Base-by-base conservation (phyloP, 352 stramenopile genomes). In the Elongisporangium prolatum region DNA sequence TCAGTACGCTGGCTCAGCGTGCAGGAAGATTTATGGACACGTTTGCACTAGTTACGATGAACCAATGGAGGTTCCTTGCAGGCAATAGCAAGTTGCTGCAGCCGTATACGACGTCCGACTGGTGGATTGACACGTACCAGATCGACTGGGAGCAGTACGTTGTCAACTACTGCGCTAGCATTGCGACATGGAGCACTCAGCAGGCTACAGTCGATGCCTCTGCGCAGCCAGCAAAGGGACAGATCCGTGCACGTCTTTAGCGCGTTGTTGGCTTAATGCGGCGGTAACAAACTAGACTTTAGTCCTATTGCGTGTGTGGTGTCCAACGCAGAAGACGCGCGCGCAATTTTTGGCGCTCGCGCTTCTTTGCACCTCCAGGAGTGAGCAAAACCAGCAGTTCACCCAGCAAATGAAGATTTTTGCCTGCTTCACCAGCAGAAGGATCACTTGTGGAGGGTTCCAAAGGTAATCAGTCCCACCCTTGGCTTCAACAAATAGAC, bases 81-180 rank as follows among this genome's bases (percentile, higher is more conserved):
- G 79, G 89, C 47, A 74, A 75, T n/a, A 68, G 87, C 52, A 61
- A 66, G 8, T 56, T 56, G 2, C 60, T 91, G 1, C 56, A 56
- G 16, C 50, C 59, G 3, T 77, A 63, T 34, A 65, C 71, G 22
- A 69, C 65, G 4, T 50, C 63, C 25, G 60, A 74, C 24, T 89
- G 82, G 57, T 92, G 79, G 77, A 65, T 91, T 16, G 77, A 93
- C 66, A 78, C 83, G 3, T 62, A 78, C 11, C 78, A 93, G 38
- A 82, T 95, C 50, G 82, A 82, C 5, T 95, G 86, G 86, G 80
- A 92, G 51, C 81, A 81, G n/a, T 96, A 96, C 61, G 72, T 93
- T 28, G 72, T 89, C 24, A 96, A 93, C 52, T 96, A 88, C 54
- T 88, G 74, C 52, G 80, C 91, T 25, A 85, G 86, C 0, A 56